Conservation (phyloP, 768 basidiomycete species). For the Mrakia blollopis region DNA sequence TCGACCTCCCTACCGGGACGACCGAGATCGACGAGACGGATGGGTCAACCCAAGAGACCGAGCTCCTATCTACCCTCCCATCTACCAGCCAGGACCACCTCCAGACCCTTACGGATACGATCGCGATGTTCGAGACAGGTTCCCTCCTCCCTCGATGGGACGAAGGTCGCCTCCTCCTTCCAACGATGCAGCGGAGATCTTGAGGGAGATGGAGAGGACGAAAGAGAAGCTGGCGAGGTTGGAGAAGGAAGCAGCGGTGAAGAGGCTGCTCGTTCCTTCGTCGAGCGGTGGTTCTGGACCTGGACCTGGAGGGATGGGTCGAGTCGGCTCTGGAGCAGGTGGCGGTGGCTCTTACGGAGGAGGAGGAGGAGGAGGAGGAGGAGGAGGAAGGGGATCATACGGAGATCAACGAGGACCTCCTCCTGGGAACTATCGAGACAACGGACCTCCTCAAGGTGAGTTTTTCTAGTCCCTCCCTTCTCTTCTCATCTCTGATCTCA, state of each 20-base stretch:
- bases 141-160: not conserved
- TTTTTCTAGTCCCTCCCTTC: not conserved
- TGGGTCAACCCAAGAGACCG: not conserved
- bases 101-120: not conserved
- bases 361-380: not conserved
- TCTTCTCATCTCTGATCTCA: not conserved
- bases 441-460: not conserved
- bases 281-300: not conserved
- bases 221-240: conserved; percentile 3
- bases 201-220: not conserved
- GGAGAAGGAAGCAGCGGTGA: conserved; percentile 12
- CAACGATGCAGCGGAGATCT: not conserved
- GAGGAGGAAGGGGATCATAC: not conserved
- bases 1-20: not conserved
- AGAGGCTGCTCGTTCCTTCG: not conserved
- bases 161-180: not conserved
- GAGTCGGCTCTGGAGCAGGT: not conserved
- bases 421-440: not conserved
- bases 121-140: not conserved
- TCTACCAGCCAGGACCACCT: not conserved
- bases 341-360: not conserved
- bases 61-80: not conserved
- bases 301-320: not conserved
- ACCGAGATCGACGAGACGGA: not conserved
- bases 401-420: not conserved